These are phyloP conservation scores for Apophysomyces sp. DNA, from an alignment of 371 early-diverging fungal species.

Conservation along the genomic window DNA sequence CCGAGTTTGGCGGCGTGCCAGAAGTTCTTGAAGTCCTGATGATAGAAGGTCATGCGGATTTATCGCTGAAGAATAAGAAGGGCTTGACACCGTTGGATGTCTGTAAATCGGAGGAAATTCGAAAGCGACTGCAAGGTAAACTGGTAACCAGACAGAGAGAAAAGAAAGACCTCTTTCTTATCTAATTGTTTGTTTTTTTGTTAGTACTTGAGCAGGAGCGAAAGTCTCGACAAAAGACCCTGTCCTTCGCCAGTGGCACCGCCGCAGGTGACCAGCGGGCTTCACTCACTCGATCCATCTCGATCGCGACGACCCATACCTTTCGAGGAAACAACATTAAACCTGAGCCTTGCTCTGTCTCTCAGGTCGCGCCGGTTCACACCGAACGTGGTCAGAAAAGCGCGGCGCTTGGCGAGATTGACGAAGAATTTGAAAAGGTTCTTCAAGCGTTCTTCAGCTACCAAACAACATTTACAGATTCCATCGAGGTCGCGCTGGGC, in stretches of 20 bases:
- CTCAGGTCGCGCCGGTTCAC: conserved; percentile 1
- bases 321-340: background rate
- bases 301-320: conserved; percentile 14
- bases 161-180: background rate
- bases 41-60: conserved; percentile 47
- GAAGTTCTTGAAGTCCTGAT: conserved; percentile 56
- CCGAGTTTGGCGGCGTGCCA: conserved; percentile 55
- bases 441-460: conserved; percentile 54
- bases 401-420: conserved; percentile 37
- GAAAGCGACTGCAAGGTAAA: conserved; percentile 19
- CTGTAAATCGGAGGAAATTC: conserved; percentile 36
- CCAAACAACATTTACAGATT: conserved; percentile 55
- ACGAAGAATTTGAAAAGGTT: conserved; percentile 53
- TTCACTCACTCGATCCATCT: conserved; percentile 17
- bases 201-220: conserved; percentile 32
- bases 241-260: conserved; percentile 14
- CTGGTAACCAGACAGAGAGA: background rate
- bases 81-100: conserved; percentile 54
- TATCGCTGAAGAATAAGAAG: conserved; percentile 50
- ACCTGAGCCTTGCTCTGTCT: background rate
- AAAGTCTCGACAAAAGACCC: conserved; percentile 14
- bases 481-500: conserved; percentile 50
- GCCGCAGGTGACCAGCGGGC: conserved; percentile 16
- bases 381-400: background rate
- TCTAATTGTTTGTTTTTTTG: background rate